Base-by-base conservation (phyloP, 306 rosid genomes). In the Calophaca sinica region DNA sequence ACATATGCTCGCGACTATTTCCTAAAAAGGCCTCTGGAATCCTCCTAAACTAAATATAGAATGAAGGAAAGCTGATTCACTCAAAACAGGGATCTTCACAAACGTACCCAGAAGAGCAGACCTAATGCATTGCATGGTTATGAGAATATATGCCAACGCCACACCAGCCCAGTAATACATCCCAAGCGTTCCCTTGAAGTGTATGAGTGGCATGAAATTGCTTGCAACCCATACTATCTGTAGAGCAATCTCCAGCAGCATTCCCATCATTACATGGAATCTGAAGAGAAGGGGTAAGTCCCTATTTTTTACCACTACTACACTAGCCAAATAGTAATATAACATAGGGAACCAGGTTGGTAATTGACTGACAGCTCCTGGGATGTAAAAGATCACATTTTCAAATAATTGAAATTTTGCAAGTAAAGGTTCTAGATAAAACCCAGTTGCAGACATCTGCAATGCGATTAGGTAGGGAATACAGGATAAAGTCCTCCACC, bases 401-500 rank as follows among this genome's bases (percentile, higher is more conserved):
- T 80, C 85, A 4, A 91, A 84, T 36, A 51, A 20, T 11, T 86
- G 81, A 0, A 80, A 83, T 53, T 83, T 91, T 29, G 79, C 90
- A 46, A 88, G 32, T 10, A 91, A 75, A 62, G 91, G 97, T 53
- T 79, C 83, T 46, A 94, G 57, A 74, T 67, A 89, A 55, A 79
- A 74, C 62, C 96, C 97, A 35, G 96, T 75, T 20, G 86, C 93
- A 6, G 98, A 91, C 83, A 87, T 82, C 83, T 87, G 89, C 81
- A 89, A 31, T 46, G 97, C 86, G 5, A 86, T 29, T 35, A 94
- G 81, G 76, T 94, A 91, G 50, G 98, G 98, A 54, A 87, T 6
- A 52, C 96, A 89, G 9, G 91, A 89, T 74, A 94, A 72, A 75
- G 90, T 87, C 74, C 98, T 89, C 96, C 92, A 88, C 97, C 96